These are phyloP conservation scores for Tulasnella calospora DNA, from an alignment of 768 basidiomycete genomes.

Conservation along the genomic window DNA sequence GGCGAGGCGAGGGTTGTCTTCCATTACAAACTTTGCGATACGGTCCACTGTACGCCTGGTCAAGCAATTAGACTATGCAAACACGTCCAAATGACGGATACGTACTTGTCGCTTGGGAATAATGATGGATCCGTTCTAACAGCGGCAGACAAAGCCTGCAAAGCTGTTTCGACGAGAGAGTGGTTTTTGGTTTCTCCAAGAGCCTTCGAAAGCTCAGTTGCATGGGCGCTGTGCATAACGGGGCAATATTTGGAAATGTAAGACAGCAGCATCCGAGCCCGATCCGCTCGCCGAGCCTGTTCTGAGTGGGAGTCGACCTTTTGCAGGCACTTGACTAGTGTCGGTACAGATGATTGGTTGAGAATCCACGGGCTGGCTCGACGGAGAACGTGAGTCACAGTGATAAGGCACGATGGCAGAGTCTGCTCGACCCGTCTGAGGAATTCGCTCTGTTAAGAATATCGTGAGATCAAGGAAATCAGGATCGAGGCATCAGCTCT, in stretches of 20 bases:
- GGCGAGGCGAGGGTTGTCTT: slow-evolving; percentile 59
- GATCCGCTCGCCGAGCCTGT: slow-evolving; percentile 6
- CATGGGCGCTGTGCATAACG: slow-evolving; percentile 63
- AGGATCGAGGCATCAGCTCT: slow-evolving; percentile 30
- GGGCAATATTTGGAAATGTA: slow-evolving; percentile 74
- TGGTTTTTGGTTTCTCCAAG: slow-evolving; percentile 55
- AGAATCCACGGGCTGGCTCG: slow-evolving; percentile 65
- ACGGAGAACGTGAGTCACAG: slow-evolving; percentile 67
- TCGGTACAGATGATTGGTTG: slow-evolving; percentile 81
- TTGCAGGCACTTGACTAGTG: slow-evolving; percentile 64
- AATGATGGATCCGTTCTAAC: slow-evolving; percentile 55
- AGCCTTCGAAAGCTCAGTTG: slow-evolving; percentile 68
- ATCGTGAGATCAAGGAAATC: not conserved
- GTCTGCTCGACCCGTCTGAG: slow-evolving; percentile 68
- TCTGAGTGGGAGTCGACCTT: slow-evolving; percentile 37
- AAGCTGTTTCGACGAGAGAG: slow-evolving; percentile 54
- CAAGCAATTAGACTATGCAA: not conserved
- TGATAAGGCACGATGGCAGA: slow-evolving; percentile 53
- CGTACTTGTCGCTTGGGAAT: slow-evolving; percentile 59
- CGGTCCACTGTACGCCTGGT: slow-evolving; percentile 63
- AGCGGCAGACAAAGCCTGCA: slow-evolving; percentile 73
- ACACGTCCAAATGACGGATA: not conserved
- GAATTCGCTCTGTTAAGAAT: slow-evolving; percentile 61
- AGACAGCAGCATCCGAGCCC: slow-evolving; percentile 29
- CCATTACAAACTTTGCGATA: slow-evolving; percentile 53